Evolutionary conservation across 2,329 filamentous ascomycete species (phyloP).

Genomic region (Claviceps sp.): DNA sequence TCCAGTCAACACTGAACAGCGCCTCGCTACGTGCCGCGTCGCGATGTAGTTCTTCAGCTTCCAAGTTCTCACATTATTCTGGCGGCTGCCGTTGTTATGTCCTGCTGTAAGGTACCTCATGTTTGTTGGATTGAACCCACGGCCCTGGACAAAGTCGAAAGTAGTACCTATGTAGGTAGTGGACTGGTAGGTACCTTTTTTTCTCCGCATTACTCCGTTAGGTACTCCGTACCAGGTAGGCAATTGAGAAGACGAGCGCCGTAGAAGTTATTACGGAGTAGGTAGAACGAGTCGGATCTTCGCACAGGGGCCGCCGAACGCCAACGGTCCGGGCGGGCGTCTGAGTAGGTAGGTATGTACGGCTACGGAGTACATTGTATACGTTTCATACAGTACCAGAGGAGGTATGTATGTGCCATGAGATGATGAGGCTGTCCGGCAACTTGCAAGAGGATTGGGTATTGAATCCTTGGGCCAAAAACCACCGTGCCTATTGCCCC

Average conservation of each 20-base stretch:
- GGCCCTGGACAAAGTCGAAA: background rate
- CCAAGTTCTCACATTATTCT: too few relatives aligned
- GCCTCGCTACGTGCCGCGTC: background rate
- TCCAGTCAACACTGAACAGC: background rate
- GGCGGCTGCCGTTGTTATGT: background rate
- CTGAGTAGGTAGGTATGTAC: too few relatives aligned
- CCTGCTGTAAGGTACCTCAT: background rate
- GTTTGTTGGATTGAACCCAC: background rate
- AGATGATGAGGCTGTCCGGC: too few relatives aligned
- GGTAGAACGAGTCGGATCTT: too few relatives aligned
- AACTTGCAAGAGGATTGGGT: slow-evolving; percentile 1
- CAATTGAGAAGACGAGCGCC: too few relatives aligned
- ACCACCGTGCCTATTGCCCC: slow-evolving; percentile 10
- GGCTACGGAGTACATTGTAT: background rate
- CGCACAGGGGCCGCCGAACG: too few relatives aligned
- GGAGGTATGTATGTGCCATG: too few relatives aligned
- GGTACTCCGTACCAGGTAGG: too few relatives aligned
- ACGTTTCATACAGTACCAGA: too few relatives aligned
- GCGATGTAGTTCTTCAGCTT: background rate
- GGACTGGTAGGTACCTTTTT: too few relatives aligned
- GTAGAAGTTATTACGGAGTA: too few relatives aligned
- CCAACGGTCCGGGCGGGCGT: too few relatives aligned
- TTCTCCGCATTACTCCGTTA: background rate
- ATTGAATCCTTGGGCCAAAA: slow-evolving; percentile 9
- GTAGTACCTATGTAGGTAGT: background rate